phyloP scores from a whole-genome alignment of 768 basidiomycete species.

The Suillus weaverae region DNA sequence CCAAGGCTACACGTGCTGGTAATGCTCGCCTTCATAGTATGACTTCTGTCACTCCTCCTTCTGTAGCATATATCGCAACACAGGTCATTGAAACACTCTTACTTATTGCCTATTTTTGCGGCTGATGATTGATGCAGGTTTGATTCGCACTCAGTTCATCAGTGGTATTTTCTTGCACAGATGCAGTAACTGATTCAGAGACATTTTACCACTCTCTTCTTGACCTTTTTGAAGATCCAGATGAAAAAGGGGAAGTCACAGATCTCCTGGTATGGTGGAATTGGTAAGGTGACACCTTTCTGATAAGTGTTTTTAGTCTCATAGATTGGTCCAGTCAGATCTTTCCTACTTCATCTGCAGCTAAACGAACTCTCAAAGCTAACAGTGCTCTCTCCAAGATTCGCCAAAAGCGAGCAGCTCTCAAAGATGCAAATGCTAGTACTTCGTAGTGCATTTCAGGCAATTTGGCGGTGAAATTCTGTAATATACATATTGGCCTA shows the following conservation, averaged over 20 bases:
- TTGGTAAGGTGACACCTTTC: conserved; percentile 9
- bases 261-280: conserved; percentile 23
- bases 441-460: background rate
- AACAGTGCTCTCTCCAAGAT: conserved; percentile 8
- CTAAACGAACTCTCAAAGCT: background rate
- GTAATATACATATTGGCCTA: background rate
- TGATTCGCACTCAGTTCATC: conserved; percentile 20
- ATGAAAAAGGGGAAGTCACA: conserved; percentile 17
- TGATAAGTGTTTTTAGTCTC: background rate
- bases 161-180: conserved; percentile 19
- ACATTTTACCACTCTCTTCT: conserved; percentile 21
- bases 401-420: background rate
- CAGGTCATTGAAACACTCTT: too few species aligned
- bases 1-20: conserved; percentile 25
- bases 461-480: background rate
- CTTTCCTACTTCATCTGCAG: conserved; percentile 4
- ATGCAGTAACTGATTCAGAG: conserved; percentile 24
- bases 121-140: conserved; percentile 10
- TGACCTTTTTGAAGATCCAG: conserved; percentile 21
- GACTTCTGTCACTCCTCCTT: conserved; percentile 16
- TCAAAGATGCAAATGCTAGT: background rate
- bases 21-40: conserved; percentile 21
- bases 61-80: conserved; percentile 23
- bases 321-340: conserved; percentile 5
- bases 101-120: conserved; percentile 4